Base-by-base conservation (phyloP, 1,139 yeast species). In the Saccharomycopsis phalli region DNA sequence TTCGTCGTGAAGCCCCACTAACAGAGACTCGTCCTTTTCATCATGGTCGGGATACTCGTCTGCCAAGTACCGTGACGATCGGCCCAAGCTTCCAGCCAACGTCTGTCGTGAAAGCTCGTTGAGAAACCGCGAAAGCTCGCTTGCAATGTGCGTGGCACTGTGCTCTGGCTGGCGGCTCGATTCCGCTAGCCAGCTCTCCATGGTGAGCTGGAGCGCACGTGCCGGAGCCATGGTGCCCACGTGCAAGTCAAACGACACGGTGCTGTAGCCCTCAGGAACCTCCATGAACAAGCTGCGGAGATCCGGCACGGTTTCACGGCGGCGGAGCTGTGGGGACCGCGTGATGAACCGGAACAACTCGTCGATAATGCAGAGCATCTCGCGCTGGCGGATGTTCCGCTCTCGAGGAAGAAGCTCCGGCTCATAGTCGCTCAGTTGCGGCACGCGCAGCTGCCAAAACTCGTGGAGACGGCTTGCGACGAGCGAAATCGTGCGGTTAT, bases 251-350 rank as follows among this genome's bases (percentile, higher is more conserved):
- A n/a, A n/a, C n/a, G n/a, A n/a, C n/a, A n/a, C n/a, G n/a, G n/a
- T n/a, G n/a, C n/a, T n/a, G n/a, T n/a, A n/a, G n/a, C n/a, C n/a
- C n/a, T n/a, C n/a, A n/a, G n/a, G n/a, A n/a, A n/a, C n/a, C n/a
- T n/a, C n/a, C 13, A n/a, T n/a, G n/a, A n/a, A n/a, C n/a, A n/a
- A n/a, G 20, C 3, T 19, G 11, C 35, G 11, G n/a, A 36, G 20
- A 28, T 36, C 33, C 18, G 25, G 14, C 25, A 19, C 25, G 11
- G 38, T 28, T 17, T 36, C 38, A 17, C 34, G 5, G 19, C 38
- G 17, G 3, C 14, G 2, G n/a, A 36, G 3, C 10, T 22, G 25
- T 7, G 25, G 25, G 8, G 25, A 22, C 25, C 5, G 5, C 8
- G 14, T n/a, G 29, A 26, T 6, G 4, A 14, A 26, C 4, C 29